These are phyloP conservation scores for Globisporangium ultimum DNA, from an alignment of 352 stramenopile species.

Conservation along the genomic window DNA sequence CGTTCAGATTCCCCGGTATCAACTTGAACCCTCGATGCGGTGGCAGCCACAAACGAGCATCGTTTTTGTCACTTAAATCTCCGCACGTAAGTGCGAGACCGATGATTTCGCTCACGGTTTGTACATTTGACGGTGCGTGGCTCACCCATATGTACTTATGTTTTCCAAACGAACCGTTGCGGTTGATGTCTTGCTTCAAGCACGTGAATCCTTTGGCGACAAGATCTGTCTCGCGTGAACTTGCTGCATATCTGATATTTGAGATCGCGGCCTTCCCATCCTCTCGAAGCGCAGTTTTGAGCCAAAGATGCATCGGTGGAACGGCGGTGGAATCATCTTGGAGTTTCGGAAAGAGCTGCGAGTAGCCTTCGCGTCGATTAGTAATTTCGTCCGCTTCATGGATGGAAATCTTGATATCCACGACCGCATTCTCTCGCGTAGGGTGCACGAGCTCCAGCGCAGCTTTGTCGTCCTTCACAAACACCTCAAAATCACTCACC, in stretches of 20 bases:
- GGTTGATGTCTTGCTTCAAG: conserved; percentile 70
- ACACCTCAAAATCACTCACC: conserved; percentile 63
- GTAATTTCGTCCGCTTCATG: conserved; percentile 59
- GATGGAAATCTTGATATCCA: conserved; percentile 61
- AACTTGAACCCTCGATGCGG: conserved; percentile 74
- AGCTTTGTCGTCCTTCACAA: conserved; percentile 64
- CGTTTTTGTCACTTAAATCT: conserved; percentile 61
- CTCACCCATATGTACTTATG: conserved; percentile 79
- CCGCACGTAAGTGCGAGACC: conserved; percentile 63
- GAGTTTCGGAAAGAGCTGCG: conserved; percentile 48
- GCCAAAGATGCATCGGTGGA: conserved; percentile 59
- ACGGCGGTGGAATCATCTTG: conserved; percentile 36
- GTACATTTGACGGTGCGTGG: conserved; percentile 39
- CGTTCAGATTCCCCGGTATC: conserved; percentile 61
- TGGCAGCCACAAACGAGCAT: conserved; percentile 63
- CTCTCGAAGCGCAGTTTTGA: conserved; percentile 47
- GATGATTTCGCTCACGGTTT: conserved; percentile 59
- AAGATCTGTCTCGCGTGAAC: conserved; percentile 63
- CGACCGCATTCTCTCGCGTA: conserved; percentile 39
- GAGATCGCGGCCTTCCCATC: conserved; percentile 62
- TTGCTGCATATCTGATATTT: conserved; percentile 61
- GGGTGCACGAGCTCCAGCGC: conserved; percentile 51
- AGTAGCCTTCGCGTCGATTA: conserved; percentile 55
- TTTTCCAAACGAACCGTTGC: conserved; percentile 56
- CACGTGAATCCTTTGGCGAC: conserved; percentile 73